Base-by-base conservation (phyloP, 2,329 filamentous ascomycete species). In the Fusarium sp. region DNA sequence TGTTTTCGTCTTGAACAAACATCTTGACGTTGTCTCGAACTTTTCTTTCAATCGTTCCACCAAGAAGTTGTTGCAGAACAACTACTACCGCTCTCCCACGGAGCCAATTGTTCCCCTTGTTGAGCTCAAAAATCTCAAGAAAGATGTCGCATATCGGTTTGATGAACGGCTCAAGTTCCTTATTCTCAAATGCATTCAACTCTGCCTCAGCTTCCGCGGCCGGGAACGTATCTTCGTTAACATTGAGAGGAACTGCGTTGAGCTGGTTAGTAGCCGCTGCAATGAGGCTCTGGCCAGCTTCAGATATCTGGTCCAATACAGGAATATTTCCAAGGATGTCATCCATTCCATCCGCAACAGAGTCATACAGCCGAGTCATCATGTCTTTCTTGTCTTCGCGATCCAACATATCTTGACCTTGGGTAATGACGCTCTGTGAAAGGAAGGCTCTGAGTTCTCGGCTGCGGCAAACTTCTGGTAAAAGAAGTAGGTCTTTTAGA, bases 101-200 rank as follows among this genome's bases (percentile, higher is more conserved):
- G 8, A 99, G 90, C 97, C 96, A 99, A 82, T 97, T 98, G 83
- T 97, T 98, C 45, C 96, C 95, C 69, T 93, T 92, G 81, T 98
- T 97, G 44, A 99, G 88, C 79, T 98, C 95, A 79, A 99, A 99
- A 1, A 95, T 90, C 81, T 99, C 96, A 22, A 99, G 89, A 83
- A 99, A 99, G 68, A 99, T 92, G 82, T 99, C 96, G 82, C 95
- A 98, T 70, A 99, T 98, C 8, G 96, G 97, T 81, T 98, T 99
- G 78, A 99, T 96, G 79, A 99, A 98, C 2, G 96, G 96, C 79
- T 97, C 95, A 5, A 95, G 87, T 77, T 98, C 94, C 78, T 91
- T 92, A 79, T 94, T 92, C 82, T 98, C 96, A 78, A 97, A 98
- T 0, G 96, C 96, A 66, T 95, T 94, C 55, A 99, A 86, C 82